Percentiles rank a stretch among this genome's conserved stretches.
Conservation (phyloP, 176 grass and related monocot genomes). For the Otatea glauca region DNA sequence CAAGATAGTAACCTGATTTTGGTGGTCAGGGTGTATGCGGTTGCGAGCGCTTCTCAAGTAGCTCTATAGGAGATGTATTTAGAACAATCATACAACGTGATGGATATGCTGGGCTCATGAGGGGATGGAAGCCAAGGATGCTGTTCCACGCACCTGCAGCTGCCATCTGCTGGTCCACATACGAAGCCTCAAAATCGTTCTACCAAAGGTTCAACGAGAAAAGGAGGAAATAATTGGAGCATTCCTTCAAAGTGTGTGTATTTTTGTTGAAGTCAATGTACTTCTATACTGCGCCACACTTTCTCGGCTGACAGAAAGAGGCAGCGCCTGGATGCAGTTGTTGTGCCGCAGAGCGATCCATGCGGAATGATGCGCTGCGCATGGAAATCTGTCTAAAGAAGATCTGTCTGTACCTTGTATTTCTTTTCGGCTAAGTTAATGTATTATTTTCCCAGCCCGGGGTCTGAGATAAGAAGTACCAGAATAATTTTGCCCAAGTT, state of each 20-base stretch:
- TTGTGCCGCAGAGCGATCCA: constrained; percentile 37
- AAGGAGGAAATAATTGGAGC: constrained; percentile 60
- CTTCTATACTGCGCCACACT: constrained; percentile 42
- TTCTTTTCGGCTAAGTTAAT: constrained; percentile 54
- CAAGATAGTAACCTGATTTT: constrained; percentile 41
- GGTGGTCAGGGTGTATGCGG: constrained; percentile 81
- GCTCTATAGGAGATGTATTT: constrained; percentile 69
- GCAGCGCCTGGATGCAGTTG: constrained; percentile 36
- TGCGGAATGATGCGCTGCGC: constrained; percentile 33
- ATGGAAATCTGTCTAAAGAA: constrained; percentile 39
- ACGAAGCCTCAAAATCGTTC: constrained; percentile 86
- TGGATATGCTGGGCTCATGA: constrained; percentile 75
- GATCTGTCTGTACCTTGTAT: constrained; percentile 56
- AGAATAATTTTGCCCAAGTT: constrained; percentile 47
- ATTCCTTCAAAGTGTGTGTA: constrained; percentile 28
- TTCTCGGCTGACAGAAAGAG: constrained; percentile 41
- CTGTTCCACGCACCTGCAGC: constrained; percentile 90
- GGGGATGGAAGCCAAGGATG: constrained; percentile 90
- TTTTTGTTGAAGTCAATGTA: constrained; percentile 59
- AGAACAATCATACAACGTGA: constrained; percentile 73
- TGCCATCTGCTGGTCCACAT: constrained; percentile 93
- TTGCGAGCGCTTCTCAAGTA: constrained; percentile 82
- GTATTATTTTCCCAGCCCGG: constrained; percentile 48
- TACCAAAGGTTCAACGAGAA: constrained; percentile 73
- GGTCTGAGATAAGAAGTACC: constrained; percentile 34